These are phyloP conservation scores for Russula emetica DNA, from an alignment of 768 basidiomycete genomes.

Conservation along the genomic window DNA sequence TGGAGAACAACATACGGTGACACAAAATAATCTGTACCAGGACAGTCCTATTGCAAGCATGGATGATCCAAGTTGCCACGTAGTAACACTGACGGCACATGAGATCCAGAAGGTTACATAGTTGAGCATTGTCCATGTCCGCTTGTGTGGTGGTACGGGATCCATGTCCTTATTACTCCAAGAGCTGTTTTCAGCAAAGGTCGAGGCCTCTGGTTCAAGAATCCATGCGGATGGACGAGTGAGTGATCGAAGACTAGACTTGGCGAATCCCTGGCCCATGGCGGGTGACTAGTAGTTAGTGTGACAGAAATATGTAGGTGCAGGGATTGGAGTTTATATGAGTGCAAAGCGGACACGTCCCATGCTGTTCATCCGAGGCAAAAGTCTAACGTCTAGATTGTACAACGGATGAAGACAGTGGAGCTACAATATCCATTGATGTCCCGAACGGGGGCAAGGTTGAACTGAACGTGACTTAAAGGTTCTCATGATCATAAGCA, in stretches of 20 bases:
- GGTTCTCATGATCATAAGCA: neutral
- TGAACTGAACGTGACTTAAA: too few species aligned
- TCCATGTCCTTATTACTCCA: slow-evolving; percentile 79
- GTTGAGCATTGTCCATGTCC: slow-evolving; percentile 68
- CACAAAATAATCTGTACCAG: slow-evolving; percentile 41
- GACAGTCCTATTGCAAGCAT: slow-evolving; percentile 74
- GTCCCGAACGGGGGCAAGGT: too few species aligned
- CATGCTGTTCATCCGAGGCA: neutral
- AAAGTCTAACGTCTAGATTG: neutral
- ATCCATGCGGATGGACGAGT: slow-evolving; percentile 41
- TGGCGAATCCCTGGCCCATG: slow-evolving; percentile 3
- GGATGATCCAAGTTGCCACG: slow-evolving; percentile 61
- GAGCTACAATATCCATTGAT: too few species aligned
- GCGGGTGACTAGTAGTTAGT: neutral
- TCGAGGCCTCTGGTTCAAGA: slow-evolving; percentile 48
- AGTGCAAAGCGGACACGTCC: too few species aligned
- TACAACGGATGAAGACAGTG: neutral
- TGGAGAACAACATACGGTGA: neutral
- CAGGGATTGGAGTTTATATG: neutral
- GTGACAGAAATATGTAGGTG: neutral
- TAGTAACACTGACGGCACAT: slow-evolving; percentile 32
- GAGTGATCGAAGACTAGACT: neutral
- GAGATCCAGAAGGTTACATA: slow-evolving; percentile 57
- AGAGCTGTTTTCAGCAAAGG: slow-evolving; percentile 52
- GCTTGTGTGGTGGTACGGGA: slow-evolving; percentile 53